Conservation (phyloP, 163 green algal genomes). For the Smithsoniella earleae region DNA sequence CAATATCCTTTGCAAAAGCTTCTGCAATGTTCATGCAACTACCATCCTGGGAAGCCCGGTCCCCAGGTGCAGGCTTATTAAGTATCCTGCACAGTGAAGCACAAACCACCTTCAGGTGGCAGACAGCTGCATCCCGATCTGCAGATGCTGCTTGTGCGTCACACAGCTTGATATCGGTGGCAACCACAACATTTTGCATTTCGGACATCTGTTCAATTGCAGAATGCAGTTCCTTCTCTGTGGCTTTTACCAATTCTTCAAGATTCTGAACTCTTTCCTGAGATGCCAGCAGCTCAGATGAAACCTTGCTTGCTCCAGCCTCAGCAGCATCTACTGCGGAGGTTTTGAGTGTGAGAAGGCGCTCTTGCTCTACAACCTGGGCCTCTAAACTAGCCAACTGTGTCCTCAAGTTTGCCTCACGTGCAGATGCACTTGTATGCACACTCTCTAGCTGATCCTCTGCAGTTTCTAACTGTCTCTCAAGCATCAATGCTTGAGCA, state of each 20-base stretch:
- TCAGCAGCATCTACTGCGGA: neutral
- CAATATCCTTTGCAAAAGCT: neutral
- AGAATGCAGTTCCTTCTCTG: slow-evolving; percentile 22
- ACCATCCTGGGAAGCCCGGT: too few relatives aligned
- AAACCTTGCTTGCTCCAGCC: neutral
- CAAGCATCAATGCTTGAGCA: slow-evolving; percentile 20
- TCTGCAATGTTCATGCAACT: neutral
- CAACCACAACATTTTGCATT: slow-evolving; percentile 14
- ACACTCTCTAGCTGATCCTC: slow-evolving; percentile 26
- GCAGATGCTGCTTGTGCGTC: neutral
- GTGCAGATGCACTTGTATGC: neutral
- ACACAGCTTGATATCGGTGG: slow-evolving; percentile 7
- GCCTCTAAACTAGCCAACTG: slow-evolving; percentile 11
- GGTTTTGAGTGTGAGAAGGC: neutral
- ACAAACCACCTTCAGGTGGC: neutral
- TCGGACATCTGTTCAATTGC: slow-evolving; percentile 19
- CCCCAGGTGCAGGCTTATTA: neutral
- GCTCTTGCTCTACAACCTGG: slow-evolving; percentile 14
- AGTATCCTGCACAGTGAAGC: neutral
- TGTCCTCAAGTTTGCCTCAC: neutral
- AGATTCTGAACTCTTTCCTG: neutral
- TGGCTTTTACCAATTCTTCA: slow-evolving; percentile 16
- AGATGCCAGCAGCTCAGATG: neutral
- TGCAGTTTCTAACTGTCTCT: slow-evolving; percentile 15
- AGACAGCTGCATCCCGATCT: slow-evolving; percentile 9